Evolutionary conservation across 257 asterid species (phyloP).

Genomic region (Nicotiana benthamiana): DNA sequence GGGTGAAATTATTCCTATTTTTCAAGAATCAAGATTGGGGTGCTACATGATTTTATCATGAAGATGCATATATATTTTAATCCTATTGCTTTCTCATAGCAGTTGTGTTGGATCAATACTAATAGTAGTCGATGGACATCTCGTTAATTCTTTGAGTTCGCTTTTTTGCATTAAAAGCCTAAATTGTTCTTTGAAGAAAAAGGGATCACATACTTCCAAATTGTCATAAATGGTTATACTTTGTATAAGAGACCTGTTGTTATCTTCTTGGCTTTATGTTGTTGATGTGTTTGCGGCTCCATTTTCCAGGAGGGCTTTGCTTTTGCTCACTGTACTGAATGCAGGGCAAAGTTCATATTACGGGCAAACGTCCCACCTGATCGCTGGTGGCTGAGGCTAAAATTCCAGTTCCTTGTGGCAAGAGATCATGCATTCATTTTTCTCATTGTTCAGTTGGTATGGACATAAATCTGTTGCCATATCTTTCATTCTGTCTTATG

Average conservation of each 20-base stretch:
- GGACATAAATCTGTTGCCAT: conserved; percentile 5
- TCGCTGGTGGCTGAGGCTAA: conserved; percentile 99
- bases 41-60: background rate
- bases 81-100: background rate
- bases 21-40: background rate
- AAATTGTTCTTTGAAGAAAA: background rate
- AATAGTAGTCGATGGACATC: background rate
- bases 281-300: conserved; percentile 11
- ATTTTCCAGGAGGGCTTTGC: conserved; percentile 95
- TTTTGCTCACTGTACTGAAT: conserved; percentile 98
- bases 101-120: background rate
- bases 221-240: background rate
- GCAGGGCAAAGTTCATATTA: conserved; percentile 87
- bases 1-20: background rate
- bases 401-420: conserved; percentile 94
- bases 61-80: background rate
- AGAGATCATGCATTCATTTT: conserved; percentile 94
- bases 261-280: background rate
- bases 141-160: background rate
- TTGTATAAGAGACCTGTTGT: background rate
- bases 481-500: background rate
- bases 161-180: background rate
- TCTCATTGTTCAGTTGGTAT: conserved; percentile 92
- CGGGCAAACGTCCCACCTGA: conserved; percentile 97
- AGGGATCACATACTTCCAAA: background rate